Evolutionary conservation across 352 stramenopile genomes (phyloP), one percentile per base, ranked within the genome.

Genomic region (Globisporangium nodosum): DNA sequence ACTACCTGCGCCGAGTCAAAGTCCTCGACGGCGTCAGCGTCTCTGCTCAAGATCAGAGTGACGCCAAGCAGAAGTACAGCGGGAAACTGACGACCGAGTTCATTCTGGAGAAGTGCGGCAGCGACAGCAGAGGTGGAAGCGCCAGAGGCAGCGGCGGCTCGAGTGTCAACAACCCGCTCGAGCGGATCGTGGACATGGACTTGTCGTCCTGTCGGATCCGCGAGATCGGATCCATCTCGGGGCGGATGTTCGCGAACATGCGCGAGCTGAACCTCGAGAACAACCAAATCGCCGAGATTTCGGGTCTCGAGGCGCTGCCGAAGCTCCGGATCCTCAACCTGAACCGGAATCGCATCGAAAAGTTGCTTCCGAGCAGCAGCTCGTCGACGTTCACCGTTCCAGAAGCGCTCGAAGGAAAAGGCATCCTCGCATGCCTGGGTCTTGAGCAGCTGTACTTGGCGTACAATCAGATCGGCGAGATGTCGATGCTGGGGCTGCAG

Each of bases 41-140:
- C 1, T 78, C 82, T 0, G 59, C 73, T 0, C 85, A 96, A 69
- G 71, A 92, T 9, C 76, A 91, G 53, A 89, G 72, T 49, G 78
- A 89, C 13, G 85, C 88, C 6, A 94, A 93, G 48, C 85, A 95
- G 58, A 89, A 89, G 55, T 96, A 95, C 65, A 91, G 81, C 18
- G 88, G 88, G 16, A 94, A 92, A 33, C 66, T 96, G 46, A 92
- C 82, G 12, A 67, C 87, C 0, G 88, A 96, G 61, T 90, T 92
- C 52, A 78, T 96, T 52, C 52, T 82, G 16, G 86, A 96, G 9
- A 94, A 94, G 46, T 88, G 88, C 47, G 60, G 73, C 15, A 52
- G 65, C 46, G 37, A 43, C 37, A 43, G 12, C 13, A 13, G 13
- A 43, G 60, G 52, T 33, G 60, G 57, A 3, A 56, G 18, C 39